Percentiles rank a stretch among this genome's conserved stretches.
phyloP scores from a whole-genome alignment of 768 basidiomycete species.

The Naganishia randhawae region DNA sequence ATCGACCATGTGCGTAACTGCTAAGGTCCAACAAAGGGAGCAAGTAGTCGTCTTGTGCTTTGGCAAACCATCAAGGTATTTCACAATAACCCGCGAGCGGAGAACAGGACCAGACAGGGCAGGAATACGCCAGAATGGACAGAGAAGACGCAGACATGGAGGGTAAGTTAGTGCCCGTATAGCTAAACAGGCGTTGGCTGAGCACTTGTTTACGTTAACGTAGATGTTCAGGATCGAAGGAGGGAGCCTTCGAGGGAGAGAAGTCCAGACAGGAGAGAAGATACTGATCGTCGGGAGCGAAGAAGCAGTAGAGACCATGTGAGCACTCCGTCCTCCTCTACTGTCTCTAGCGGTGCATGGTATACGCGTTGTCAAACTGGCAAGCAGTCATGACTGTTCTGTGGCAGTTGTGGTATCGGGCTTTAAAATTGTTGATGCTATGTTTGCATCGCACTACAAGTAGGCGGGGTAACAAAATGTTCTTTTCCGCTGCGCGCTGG shows the following conservation, averaged over 20 bases:
- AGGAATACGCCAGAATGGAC: conserved; percentile 15
- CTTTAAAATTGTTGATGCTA: no score
- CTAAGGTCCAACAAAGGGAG: no score
- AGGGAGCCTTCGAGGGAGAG: conserved; percentile 24
- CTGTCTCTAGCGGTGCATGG: no score
- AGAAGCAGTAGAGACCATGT: conserved; percentile 24
- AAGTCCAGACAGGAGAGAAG: conserved; percentile 12
- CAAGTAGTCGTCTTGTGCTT: background rate
- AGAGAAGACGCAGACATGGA: conserved; percentile 28
- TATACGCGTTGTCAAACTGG: no score
- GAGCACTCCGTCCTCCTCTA: background rate
- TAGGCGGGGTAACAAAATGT: no score
- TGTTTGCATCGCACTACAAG: no score
- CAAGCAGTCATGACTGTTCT: conserved; percentile 19
- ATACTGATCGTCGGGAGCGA: conserved; percentile 17
- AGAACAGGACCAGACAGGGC: background rate
- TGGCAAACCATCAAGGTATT: no score
- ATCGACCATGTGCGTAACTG: no score
- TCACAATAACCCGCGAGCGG: no score
- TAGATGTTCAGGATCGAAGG: conserved; percentile 16
- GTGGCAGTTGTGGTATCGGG: background rate
- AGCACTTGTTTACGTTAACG: background rate
- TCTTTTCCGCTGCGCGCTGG: no score
- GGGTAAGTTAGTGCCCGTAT: conserved; percentile 7
- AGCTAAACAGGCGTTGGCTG: background rate